Conservation (phyloP, 208 protist species). For the Polymyxa betae region DNA sequence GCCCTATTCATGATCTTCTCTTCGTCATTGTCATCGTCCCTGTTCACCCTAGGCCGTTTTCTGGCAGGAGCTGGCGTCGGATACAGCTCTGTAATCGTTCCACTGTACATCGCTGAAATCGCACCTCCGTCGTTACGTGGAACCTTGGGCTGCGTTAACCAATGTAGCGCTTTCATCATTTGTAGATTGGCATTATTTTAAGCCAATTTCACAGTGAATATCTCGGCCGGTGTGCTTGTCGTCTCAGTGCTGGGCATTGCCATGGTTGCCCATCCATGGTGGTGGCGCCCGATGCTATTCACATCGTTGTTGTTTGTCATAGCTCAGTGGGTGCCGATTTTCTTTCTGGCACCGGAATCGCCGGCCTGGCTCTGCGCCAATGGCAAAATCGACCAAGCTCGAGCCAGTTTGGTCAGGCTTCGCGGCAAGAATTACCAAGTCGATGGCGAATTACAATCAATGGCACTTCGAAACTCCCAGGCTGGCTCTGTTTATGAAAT, state of each 20-base stretch:
- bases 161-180: neutral
- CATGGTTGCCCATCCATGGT: conserved; percentile 1
- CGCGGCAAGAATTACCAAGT: neutral
- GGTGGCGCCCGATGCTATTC: neutral
- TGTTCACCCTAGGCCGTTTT: neutral
- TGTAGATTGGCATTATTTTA: neutral
- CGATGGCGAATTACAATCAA: neutral
- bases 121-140: neutral
- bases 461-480: neutral
- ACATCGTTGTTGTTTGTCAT: neutral
- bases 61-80: neutral
- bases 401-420: neutral
- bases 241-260: neutral
- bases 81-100: neutral
- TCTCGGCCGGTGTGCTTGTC: neutral
- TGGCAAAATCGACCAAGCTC: neutral
- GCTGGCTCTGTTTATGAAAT: no score
- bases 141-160: neutral
- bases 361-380: neutral
- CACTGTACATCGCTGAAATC: neutral
- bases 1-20: neutral
- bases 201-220: neutral
- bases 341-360: neutral
- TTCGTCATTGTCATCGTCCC: neutral
- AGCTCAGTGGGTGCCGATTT: neutral